Evolutionary conservation across 345 rosid species (phyloP), one percentile per base, ranked within the genome.

Genomic region (Syzygium jambos): DNA sequence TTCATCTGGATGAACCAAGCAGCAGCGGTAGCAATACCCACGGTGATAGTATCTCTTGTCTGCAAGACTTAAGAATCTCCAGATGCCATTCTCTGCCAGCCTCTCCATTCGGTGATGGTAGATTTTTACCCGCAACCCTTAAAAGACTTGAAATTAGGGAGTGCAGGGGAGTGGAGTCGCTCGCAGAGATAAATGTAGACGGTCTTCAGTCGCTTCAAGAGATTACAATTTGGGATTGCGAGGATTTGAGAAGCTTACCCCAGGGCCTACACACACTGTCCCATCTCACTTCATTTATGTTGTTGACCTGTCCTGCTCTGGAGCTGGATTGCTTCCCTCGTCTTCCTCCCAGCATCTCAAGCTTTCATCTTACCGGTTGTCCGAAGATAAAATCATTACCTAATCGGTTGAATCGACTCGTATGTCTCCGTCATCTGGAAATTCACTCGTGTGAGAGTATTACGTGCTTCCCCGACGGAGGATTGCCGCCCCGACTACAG

Each of bases 311-410:
- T 29, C 77, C 11, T 30, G 22, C 6, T 29, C 0, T 65, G 11
- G 41, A 65, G 11, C 0, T 7, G 0, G 78, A 65, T 5, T 65
- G 41, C 41, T 30, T 65, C 41, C 78, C 78, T 15, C 22, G 41
- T 30, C 78, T 65, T 65, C 78, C 41, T 29, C 22, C 22, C 21
- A 0, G 11, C 0, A 29, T 65, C 41, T 15, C 2, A 1, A 3
- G 2, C 0, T 14, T 65, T 65, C 0, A 2, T 0, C 41, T 65
- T 0, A 0, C 0, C 0, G 1, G 1, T 0, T 61, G 78, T 65
- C 78, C 41, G 11, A 65, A 65, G 11, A 65, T 65, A 65, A 65
- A 7, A 63, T 29, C 77, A 2, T 29, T 63, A 63, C 77, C 77
- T n/a, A 27, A 29, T 29, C 11, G 16, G 0, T 29, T 65, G 5